These are phyloP conservation scores for Tricholoma flavovirens DNA, from an alignment of 768 basidiomycete species.

Conservation along the genomic window DNA sequence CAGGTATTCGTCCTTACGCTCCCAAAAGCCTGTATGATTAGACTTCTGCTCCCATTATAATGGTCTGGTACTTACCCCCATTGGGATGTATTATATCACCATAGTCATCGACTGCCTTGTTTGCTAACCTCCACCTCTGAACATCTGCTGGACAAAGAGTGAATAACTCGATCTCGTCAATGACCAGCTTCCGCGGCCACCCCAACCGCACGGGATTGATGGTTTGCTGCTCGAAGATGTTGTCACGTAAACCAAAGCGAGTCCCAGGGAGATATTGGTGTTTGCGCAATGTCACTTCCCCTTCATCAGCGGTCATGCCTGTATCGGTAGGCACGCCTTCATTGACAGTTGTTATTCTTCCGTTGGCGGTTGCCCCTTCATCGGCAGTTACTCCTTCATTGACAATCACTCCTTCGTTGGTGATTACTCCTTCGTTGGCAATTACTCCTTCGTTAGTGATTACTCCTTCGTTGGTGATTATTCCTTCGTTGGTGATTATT, in stretches of 20 bases:
- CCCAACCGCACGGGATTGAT: background rate
- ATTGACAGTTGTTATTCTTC: background rate
- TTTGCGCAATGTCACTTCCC: background rate
- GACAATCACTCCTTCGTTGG: no score
- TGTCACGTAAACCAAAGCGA: background rate
- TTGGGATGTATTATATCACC: background rate
- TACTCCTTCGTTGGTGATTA: no score
- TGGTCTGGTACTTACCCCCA: background rate
- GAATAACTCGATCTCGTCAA: background rate
- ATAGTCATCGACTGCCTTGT: background rate
- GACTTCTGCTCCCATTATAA: no score
- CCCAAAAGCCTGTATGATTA: no score
- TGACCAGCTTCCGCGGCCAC: background rate
- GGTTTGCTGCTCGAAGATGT: background rate
- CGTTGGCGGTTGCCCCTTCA: no score
- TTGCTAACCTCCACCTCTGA: background rate
- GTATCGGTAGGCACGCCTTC: background rate
- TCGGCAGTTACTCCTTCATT: no score
- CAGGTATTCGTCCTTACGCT: no score
- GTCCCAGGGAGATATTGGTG: background rate
- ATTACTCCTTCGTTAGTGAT: no score
- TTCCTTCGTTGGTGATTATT: no score
- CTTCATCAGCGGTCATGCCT: background rate
- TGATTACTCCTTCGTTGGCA: no score
- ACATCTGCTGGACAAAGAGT: background rate